These are phyloP conservation scores for Aschersonia sp. DNA, from an alignment of 2,329 filamentous ascomycete species.

Conservation along the genomic window DNA sequence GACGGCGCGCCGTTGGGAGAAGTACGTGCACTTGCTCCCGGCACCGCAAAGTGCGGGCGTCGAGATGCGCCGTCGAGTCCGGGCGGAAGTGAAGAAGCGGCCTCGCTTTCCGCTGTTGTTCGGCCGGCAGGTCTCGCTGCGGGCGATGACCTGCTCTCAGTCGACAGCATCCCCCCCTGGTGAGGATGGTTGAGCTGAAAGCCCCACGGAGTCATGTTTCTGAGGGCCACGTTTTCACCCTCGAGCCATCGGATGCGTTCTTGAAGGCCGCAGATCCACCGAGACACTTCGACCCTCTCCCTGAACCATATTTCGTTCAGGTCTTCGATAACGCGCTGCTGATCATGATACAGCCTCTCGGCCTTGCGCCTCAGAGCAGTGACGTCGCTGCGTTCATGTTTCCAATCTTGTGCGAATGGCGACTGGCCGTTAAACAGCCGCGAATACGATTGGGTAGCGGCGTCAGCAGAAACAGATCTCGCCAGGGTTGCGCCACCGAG, in stretches of 20 bases:
- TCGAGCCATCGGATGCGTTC: slow-evolving; percentile 21
- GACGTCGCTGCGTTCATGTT: slow-evolving; percentile 15
- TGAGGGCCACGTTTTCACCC: slow-evolving; percentile 20
- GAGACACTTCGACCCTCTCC: slow-evolving; percentile 26
- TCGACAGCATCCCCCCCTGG: slow-evolving; percentile 2
- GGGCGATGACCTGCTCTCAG: slow-evolving; percentile 1
- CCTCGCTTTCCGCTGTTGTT: slow-evolving; percentile 7
- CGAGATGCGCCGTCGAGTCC: slow-evolving; percentile 19
- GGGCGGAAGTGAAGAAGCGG: slow-evolving; percentile 14
- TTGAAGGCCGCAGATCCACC: slow-evolving; percentile 26
- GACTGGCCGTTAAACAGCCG: background rate
- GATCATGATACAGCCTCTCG: slow-evolving; percentile 41
- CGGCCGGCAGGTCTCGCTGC: slow-evolving; percentile 8
- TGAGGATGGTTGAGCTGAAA: slow-evolving; percentile 7
- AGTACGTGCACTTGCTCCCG: slow-evolving; percentile 13
- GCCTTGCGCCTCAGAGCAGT: slow-evolving; percentile 38
- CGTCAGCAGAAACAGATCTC: slow-evolving; percentile 15
- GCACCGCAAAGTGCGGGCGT: slow-evolving; percentile 16
- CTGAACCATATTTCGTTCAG: slow-evolving; percentile 30
- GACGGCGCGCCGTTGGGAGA: slow-evolving; percentile 21
- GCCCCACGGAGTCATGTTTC: slow-evolving; percentile 13
- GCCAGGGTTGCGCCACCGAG: slow-evolving; percentile 10
- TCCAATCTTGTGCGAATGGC: background rate
- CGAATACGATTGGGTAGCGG: background rate
- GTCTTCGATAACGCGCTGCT: slow-evolving; percentile 37